Conservation (phyloP, 441 rosid species). For the Jatropha multifida region DNA sequence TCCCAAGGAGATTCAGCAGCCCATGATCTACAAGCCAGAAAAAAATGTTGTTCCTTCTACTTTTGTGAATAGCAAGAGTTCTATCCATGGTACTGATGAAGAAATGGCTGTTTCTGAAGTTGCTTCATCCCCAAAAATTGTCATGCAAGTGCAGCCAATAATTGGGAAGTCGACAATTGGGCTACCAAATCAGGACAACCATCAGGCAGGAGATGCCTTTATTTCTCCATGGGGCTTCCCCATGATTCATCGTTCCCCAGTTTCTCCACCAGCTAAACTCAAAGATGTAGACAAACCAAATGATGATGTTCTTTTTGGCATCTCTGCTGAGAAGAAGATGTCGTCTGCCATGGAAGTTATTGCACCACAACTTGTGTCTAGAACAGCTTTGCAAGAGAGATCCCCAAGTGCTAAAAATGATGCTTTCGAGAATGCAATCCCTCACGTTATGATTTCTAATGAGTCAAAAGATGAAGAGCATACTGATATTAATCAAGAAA, state of each 20-base stretch:
- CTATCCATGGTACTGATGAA: slow-evolving; percentile 35
- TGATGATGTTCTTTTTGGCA: slow-evolving; percentile 25
- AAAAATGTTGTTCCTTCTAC: slow-evolving; percentile 32
- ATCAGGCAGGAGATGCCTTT: slow-evolving; percentile 29
- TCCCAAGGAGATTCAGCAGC: slow-evolving; percentile 35
- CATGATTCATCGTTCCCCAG: slow-evolving; percentile 38
- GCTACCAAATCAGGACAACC: slow-evolving; percentile 36
- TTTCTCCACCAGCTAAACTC: slow-evolving; percentile 35
- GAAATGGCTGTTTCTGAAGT: slow-evolving; percentile 45
- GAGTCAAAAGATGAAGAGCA: slow-evolving; percentile 41
- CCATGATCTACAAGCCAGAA: slow-evolving; percentile 33
- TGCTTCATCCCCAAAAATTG: slow-evolving; percentile 40
- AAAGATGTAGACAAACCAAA: slow-evolving; percentile 35
- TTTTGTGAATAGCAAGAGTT: slow-evolving; percentile 31
- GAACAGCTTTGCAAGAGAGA: slow-evolving; percentile 41
- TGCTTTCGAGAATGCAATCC: slow-evolving; percentile 32
- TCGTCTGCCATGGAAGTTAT: slow-evolving; percentile 35
- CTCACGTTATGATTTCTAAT: slow-evolving; percentile 31
- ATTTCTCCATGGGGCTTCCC: slow-evolving; percentile 40
- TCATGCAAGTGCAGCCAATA: slow-evolving; percentile 29
- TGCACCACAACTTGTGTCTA: slow-evolving; percentile 37
- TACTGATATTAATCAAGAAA: slow-evolving; percentile 38
- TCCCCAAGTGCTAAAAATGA: slow-evolving; percentile 28
- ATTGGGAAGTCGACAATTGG: slow-evolving; percentile 33
- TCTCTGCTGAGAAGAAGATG: slow-evolving; percentile 36